Base-by-base conservation (phyloP, 1,139 yeast genomes). In the Groenewaldozyma auringiensis region DNA sequence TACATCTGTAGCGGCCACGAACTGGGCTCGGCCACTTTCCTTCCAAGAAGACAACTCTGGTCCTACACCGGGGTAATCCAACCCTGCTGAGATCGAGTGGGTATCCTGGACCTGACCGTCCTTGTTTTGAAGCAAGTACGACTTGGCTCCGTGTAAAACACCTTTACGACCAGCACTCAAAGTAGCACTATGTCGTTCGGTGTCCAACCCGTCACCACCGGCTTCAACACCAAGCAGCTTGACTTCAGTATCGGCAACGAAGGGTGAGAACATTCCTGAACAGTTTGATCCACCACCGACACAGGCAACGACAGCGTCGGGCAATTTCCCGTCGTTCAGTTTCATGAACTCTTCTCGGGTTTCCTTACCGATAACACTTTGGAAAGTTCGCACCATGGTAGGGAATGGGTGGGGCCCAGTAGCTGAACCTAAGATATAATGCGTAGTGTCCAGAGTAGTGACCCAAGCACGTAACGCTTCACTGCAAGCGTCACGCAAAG, bases 331-430 rank as follows among this genome's bases (percentile, higher is more conserved):
- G 52, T 76, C 69, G 64, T 86, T 87, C 54, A 82, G 69, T 56
- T 75, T 79, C 57, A 77, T 79, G 69, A 89, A 89, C 70, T 92
- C 96, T 64, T 84, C 82, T 68, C 85, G 88, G 41, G 96, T 84
- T 70, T 92, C 99, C 50, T 81, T 75, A 58, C 99, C 99, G 68
- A 92, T 92, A 32, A 92, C 94, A 65, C 92, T 79, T 74, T 92
- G 99, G 87, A 94, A 89, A 21, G 98, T 92, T 71, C 97, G 83
- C 32, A 92, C 99, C 65, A 92, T 76, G 14, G 95, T 86, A 51
- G 99, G 99, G 72, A 88, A 92, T 40, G 99, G 99, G 66, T 92
- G 98, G 41, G 99, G 99, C 34, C 99, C 99, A 63, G 94, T 89
- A 41, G 97, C 98, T 2, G 97, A 88, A 39, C 99, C 99, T 46